Conservation (phyloP, 2,329 filamentous ascomycete genomes). For the Hypoxylon sp. region DNA sequence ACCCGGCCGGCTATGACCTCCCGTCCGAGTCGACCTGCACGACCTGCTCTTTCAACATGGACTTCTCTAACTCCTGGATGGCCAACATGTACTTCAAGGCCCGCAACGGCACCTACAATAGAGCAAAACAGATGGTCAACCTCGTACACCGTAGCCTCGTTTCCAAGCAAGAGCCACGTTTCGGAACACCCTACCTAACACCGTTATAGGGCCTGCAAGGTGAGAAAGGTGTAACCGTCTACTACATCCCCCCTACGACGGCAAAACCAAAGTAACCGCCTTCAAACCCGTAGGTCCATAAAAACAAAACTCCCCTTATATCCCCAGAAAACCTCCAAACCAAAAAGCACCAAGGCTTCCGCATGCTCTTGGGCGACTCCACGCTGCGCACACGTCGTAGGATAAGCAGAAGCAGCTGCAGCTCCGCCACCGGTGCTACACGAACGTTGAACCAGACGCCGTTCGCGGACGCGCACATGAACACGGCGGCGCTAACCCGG, state of each 20-base stretch:
- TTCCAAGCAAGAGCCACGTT: background rate
- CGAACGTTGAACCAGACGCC: slow-evolving; percentile 42
- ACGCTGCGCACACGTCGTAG: slow-evolving; percentile 31
- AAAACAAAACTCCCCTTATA: background rate
- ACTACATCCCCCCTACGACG: slow-evolving; percentile 46
- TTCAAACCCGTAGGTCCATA: slow-evolving; percentile 41
- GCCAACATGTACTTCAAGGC: slow-evolving; percentile 46
- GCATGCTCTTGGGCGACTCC: slow-evolving; percentile 45
- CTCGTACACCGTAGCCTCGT: slow-evolving; percentile 22
- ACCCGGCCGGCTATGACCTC: slow-evolving; percentile 37
- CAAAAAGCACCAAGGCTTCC: slow-evolving; percentile 39
- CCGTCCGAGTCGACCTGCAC: slow-evolving; percentile 43
- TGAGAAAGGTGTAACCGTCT: slow-evolving; percentile 42
- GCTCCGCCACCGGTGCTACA: slow-evolving; percentile 44
- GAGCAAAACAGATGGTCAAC: slow-evolving; percentile 45
- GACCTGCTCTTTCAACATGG: slow-evolving; percentile 44
- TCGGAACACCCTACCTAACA: too few relatives aligned
- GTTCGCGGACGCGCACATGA: slow-evolving; percentile 40
- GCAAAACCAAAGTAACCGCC: slow-evolving; percentile 41
- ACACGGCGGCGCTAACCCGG: slow-evolving; percentile 35
- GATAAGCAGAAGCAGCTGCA: slow-evolving; percentile 43
- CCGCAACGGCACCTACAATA: slow-evolving; percentile 45
- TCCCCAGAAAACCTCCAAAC: background rate
- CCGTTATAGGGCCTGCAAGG: slow-evolving; percentile 36
- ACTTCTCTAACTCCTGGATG: slow-evolving; percentile 48